These are phyloP conservation scores for Tuber umbilicatum DNA, from an alignment of 495 filamentous ascomycete species.

Conservation along the genomic window DNA sequence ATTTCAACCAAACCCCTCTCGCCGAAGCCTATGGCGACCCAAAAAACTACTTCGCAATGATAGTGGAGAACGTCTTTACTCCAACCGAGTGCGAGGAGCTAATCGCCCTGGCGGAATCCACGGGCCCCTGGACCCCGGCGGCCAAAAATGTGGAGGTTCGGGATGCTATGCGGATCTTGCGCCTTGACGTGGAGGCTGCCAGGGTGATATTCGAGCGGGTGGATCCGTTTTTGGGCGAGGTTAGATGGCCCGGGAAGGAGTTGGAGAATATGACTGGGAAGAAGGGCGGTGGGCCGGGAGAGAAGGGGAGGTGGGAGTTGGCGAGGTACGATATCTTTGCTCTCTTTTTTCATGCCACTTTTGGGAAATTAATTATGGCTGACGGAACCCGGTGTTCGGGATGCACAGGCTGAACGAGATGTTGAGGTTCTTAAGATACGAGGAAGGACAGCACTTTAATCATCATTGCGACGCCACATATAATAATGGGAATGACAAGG, in stretches of 20 bases:
- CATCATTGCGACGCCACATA: slow-evolving; percentile 58
- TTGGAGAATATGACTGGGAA: slow-evolving; percentile 27
- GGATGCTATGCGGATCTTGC: slow-evolving; percentile 58
- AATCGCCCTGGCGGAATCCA: slow-evolving; percentile 47
- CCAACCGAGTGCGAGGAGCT: slow-evolving; percentile 50
- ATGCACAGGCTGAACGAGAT: slow-evolving; percentile 56
- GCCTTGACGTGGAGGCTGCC: slow-evolving; percentile 51
- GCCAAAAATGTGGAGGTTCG: slow-evolving; percentile 39
- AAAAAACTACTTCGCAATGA: slow-evolving; percentile 47
- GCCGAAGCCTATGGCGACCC: slow-evolving; percentile 42
- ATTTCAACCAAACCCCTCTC: slow-evolving; percentile 47
- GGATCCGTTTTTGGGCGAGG: slow-evolving; percentile 48
- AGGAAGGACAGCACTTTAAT: slow-evolving; percentile 58
- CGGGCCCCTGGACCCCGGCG: slow-evolving; percentile 40
- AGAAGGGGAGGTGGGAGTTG: slow-evolving; percentile 45
- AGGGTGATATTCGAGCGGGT: slow-evolving; percentile 51
- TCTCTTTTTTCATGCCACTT: slow-evolving; percentile 1
- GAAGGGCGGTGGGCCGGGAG: slow-evolving; percentile 24
- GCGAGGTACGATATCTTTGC: slow-evolving; percentile 21
- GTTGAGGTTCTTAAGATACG: slow-evolving; percentile 59
- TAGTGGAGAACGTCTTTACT: slow-evolving; percentile 54
- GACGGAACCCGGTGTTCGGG: not conserved
- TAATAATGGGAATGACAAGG: slow-evolving; percentile 49
- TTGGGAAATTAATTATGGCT: not conserved
- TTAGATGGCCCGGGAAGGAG: slow-evolving; percentile 17